phyloP scores from a whole-genome alignment of 148 eudicot species.

The Rhododendron vialii region DNA sequence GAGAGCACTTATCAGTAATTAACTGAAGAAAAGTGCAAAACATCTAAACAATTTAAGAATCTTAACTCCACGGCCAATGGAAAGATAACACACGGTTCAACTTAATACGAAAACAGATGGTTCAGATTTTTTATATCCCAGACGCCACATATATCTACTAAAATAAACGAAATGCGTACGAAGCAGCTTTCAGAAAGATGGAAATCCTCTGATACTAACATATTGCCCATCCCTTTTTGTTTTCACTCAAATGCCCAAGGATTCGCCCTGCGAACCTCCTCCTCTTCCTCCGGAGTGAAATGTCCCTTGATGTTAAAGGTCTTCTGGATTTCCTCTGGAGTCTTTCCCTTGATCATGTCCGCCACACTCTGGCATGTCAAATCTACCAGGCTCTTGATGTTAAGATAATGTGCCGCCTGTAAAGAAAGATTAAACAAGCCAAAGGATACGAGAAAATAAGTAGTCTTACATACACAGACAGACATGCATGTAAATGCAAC shows the following conservation, averaged over 20 bases:
- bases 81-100: neutral
- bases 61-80: neutral
- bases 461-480: neutral
- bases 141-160: neutral
- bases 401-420: constrained; percentile 61
- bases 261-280: constrained; percentile 53
- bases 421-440: neutral
- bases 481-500: neutral
- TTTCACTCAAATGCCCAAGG: constrained; percentile 60
- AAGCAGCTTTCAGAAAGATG: no score
- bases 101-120: neutral
- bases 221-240: neutral
- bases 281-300: constrained; percentile 58
- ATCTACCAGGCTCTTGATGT: constrained; percentile 57
- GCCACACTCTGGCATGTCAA: constrained; percentile 67
- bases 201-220: neutral
- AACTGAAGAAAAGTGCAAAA: neutral
- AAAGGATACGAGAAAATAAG: neutral
- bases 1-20: neutral
- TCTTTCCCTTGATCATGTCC: constrained; percentile 69
- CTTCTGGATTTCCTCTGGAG: constrained; percentile 59
- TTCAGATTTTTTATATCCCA: neutral
- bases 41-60: neutral
- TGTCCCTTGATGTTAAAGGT: constrained; percentile 49
- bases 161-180: no score